phyloP scores from a whole-genome alignment of 495 filamentous ascomycete genomes.

The Trichoderma virens region DNA sequence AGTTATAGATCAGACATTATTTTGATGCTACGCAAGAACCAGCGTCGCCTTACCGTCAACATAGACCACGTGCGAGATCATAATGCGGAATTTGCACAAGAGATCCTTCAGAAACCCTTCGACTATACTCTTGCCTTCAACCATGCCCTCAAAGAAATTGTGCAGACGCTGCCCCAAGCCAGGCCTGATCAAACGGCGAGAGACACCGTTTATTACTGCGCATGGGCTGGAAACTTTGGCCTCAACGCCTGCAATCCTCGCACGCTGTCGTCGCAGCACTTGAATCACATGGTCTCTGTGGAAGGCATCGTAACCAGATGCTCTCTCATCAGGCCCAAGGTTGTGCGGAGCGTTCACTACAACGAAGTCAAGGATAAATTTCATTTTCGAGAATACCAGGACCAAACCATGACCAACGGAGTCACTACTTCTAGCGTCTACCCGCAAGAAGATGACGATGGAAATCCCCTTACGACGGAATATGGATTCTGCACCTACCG shows the following conservation, averaged over 20 bases:
- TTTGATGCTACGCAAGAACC: constrained; percentile 83
- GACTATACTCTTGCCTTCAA: constrained; percentile 84
- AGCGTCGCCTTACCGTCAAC: constrained; percentile 73
- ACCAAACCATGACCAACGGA: constrained; percentile 93
- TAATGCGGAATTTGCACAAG: constrained; percentile 81
- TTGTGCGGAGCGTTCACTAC: constrained; percentile 96
- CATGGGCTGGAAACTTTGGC: constrained; percentile 90
- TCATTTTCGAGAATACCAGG: constrained; percentile 75
- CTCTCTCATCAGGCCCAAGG: constrained; percentile 89
- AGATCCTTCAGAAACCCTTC: constrained; percentile 78
- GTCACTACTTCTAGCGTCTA: constrained; percentile 84
- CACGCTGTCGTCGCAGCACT: constrained; percentile 75
- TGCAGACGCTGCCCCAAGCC: constrained; percentile 63
- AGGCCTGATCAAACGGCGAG: constrained; percentile 41
- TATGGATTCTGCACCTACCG: constrained; percentile 93
- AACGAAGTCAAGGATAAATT: constrained; percentile 79
- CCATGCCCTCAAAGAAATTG: constrained; percentile 76
- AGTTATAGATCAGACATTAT: constrained; percentile 84
- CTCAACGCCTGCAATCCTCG: constrained; percentile 91
- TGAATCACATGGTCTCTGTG: constrained; percentile 94
- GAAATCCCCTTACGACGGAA: constrained; percentile 76
- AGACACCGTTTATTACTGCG: constrained; percentile 77
- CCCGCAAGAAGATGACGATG: constrained; percentile 86
- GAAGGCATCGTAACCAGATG: constrained; percentile 97
- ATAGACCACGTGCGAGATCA: constrained; percentile 91